phyloP scores from a whole-genome alignment of 2,329 filamentous ascomycete genomes.

The Colletotrichum magnum region DNA sequence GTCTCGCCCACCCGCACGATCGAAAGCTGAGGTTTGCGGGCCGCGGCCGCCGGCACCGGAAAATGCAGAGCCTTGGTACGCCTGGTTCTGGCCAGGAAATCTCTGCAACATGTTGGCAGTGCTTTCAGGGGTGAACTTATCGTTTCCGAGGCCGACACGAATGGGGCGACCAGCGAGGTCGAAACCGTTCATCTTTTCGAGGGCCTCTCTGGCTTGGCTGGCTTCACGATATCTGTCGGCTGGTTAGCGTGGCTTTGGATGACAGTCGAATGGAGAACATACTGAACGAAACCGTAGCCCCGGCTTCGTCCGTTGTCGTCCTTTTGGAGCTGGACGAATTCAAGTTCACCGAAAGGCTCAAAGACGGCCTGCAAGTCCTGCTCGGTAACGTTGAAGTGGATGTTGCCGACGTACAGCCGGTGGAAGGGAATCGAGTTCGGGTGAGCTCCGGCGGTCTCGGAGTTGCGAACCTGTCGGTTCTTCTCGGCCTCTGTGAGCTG shows the following conservation, averaged over 20 bases:
- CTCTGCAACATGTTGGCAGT: conserved; percentile 93
- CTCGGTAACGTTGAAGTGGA: conserved; percentile 99
- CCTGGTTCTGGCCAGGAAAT: conserved; percentile 85
- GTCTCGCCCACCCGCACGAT: conserved; percentile 89
- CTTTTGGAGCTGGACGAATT: conserved; percentile 97
- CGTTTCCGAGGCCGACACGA: conserved; percentile 98
- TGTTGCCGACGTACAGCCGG: conserved; percentile 98
- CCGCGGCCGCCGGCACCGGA: conserved; percentile 91
- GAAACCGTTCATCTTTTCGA: conserved; percentile 99
- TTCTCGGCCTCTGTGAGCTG: conserved; percentile 99
- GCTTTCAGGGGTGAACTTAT: conserved; percentile 99
- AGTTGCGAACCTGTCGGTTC: conserved; percentile 93
- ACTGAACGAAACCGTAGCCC: conserved; percentile 99
- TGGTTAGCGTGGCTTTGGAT: conserved; percentile 51
- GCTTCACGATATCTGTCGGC: conserved; percentile 86
- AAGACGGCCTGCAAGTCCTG: conserved; percentile 96
- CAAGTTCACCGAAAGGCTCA: conserved; percentile 96
- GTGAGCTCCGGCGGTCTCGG: conserved; percentile 76
- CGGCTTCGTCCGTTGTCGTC: conserved; percentile 92
- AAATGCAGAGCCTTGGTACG: conserved; percentile 91
- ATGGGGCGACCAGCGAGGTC: conserved; percentile 97
- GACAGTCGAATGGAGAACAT: conserved; percentile 58
- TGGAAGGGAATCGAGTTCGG: conserved; percentile 94
- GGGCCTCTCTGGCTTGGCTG: conserved; percentile 89
- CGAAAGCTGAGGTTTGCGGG: conserved; percentile 87